Evolutionary conservation across 164 flowering plant species (phyloP).

Genomic region (Piper longum): DNA sequence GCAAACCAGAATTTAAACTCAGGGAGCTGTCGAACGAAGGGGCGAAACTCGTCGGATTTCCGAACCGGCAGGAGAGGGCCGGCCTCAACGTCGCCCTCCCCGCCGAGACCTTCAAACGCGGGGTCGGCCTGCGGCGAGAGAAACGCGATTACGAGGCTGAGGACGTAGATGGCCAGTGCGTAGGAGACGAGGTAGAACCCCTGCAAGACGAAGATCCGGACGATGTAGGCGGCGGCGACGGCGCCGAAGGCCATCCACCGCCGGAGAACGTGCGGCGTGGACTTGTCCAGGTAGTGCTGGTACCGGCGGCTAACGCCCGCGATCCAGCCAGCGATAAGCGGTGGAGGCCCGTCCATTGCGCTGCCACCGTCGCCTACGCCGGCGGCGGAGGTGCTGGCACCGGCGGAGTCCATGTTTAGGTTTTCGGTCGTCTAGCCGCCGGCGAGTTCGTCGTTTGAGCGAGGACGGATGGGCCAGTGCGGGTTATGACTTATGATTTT

Average conservation of each 20-base stretch:
- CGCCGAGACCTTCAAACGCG: conserved; percentile 21
- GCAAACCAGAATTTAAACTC: conserved; percentile 45
- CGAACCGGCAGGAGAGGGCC: conserved; percentile 34
- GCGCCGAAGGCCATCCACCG: conserved; percentile 34
- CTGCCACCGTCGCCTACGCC: conserved; percentile 8
- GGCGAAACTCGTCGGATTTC: conserved; percentile 41
- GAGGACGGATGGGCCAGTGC: too few species aligned
- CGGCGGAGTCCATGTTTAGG: too few species aligned
- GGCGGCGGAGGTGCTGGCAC: too few species aligned
- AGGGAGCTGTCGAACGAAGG: conserved; percentile 48
- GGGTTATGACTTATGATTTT: too few species aligned
- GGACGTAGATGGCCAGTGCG: conserved; percentile 39
- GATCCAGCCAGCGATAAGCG: conserved; percentile 20
- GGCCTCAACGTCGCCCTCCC: conserved; percentile 9
- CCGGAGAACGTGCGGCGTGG: conserved; percentile 26
- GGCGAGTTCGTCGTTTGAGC: too few species aligned
- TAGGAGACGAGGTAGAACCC: conserved; percentile 40
- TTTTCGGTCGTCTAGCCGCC: too few species aligned
- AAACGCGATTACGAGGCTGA: conserved; percentile 37
- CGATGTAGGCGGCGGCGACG: conserved; percentile 20
- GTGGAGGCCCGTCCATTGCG: conserved; percentile 11
- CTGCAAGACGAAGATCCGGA: conserved; percentile 29
- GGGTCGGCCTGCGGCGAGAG: conserved; percentile 51
- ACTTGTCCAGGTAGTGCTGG: conserved; percentile 36
- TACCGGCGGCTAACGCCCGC: conserved; percentile 20